Base-by-base conservation (phyloP, 768 basidiomycete species). In the Auriscalpium microsporum region DNA sequence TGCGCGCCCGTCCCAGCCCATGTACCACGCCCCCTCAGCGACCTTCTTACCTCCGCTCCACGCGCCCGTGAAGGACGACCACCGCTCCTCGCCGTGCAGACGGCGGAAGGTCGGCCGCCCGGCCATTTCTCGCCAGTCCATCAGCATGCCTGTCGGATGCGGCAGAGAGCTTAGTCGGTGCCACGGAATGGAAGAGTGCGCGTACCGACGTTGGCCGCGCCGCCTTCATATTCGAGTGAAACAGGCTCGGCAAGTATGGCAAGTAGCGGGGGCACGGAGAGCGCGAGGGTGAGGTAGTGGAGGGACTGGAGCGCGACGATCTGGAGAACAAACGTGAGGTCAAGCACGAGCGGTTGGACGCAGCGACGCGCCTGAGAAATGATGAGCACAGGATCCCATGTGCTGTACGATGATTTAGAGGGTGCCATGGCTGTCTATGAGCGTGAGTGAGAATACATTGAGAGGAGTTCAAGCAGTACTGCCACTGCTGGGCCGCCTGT, bases 51-150 rank as follows among this genome's bases (percentile, higher is more conserved):
- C 88, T 47, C 86, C 83, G 64, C 84, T 84, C 89, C 91, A 92
- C 6, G 83, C 86, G 63, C 87, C 84, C 45, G 80, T 75, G 64
- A 83, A 80, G 38, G 81, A 77, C 51, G 71, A 73, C 86, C 86
- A 90, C 46, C 79, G 72, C 45, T 82, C 79, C 53, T 80, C 79
- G 16, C 82, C 85, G 21, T 82, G 78, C 54, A 82, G 69, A 28
- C 80, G 80, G 54, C 78, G 79, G 19, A 87, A 82, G 0, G 93
- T 94, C 4, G 89, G 83, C 51, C 80, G 72, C 4, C 92, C 89
- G 1, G 94, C 88, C 82, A 99, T 86, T 69, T 97, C 90, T 47
- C 93, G 79, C 96, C 96, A 99, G 71, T 98, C 94, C 85, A 99
- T 92, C 38, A 98, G 75, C 86, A 93, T 90, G 3, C 86, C 87